Percentiles rank a stretch among this genome's conserved stretches.
These are phyloP conservation scores for Orbilia javanica DNA, from an alignment of 2,329 filamentous ascomycete genomes.

Conservation along the genomic window DNA sequence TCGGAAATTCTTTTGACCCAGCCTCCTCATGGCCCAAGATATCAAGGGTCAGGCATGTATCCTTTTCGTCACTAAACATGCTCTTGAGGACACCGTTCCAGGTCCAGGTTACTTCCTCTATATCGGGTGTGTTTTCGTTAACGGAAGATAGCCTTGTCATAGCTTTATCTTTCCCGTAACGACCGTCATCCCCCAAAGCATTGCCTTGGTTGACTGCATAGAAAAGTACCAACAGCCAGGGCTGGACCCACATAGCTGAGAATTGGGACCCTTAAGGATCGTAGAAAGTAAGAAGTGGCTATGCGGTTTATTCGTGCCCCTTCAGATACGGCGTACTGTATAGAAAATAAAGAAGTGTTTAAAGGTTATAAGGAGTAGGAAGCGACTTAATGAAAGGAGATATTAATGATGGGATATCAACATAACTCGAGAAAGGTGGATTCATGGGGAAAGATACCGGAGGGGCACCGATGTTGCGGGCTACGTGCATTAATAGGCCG, in stretches of 20 bases:
- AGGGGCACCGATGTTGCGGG: background rate
- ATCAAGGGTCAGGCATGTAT: constrained; percentile 27
- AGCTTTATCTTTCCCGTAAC: constrained; percentile 10
- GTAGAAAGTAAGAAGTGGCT: background rate
- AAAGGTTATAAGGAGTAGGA: too few species aligned
- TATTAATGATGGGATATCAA: background rate
- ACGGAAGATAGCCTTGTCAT: background rate
- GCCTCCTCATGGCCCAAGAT: background rate
- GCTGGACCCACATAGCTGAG: background rate
- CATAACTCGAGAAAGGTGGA: background rate
- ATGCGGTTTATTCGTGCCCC: too few species aligned
- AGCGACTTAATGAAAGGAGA: too few species aligned
- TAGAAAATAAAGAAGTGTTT: too few species aligned
- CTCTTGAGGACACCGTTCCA: constrained; percentile 43
- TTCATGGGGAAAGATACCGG: too few species aligned
- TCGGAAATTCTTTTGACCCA: background rate
- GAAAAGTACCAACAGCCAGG: background rate
- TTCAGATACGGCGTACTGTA: too few species aligned
- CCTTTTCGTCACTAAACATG: constrained; percentile 28
- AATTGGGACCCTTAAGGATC: background rate
- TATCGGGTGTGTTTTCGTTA: background rate
- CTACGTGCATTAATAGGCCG: background rate
- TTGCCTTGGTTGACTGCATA: background rate
- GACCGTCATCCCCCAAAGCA: constrained; percentile 17
- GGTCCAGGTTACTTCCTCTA: background rate